Conservation (phyloP, 768 basidiomycete genomes). For the Antrodiella citrinella region DNA sequence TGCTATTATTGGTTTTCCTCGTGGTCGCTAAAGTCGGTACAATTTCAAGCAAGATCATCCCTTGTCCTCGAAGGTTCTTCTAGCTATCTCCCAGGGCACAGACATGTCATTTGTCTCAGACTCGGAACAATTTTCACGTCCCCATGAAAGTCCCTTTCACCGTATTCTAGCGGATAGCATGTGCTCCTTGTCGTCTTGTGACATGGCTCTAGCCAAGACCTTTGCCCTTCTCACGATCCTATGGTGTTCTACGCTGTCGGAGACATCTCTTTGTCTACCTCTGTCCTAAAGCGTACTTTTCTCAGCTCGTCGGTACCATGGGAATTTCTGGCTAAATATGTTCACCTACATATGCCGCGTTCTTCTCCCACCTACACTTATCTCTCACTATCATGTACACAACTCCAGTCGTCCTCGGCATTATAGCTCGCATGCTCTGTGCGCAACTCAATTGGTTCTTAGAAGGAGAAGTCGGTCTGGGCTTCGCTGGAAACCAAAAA, state of each 20-base stretch:
- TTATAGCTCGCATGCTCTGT: background rate
- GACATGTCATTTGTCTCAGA: too few species aligned
- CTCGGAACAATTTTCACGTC: too few species aligned
- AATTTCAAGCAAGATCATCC: too few species aligned
- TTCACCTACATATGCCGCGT: background rate
- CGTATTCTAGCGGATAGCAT: background rate
- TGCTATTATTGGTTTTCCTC: too few species aligned
- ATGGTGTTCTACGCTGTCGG: background rate
- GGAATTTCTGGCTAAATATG: background rate
- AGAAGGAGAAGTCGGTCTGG: too few species aligned
- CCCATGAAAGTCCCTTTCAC: too few species aligned
- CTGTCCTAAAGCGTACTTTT: background rate
- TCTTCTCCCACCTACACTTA: background rate
- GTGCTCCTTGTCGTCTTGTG: background rate
- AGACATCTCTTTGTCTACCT: background rate
- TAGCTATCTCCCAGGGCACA: too few species aligned
- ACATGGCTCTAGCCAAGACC: background rate
- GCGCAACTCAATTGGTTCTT: too few species aligned
- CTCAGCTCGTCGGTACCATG: background rate
- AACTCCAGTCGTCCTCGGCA: background rate
- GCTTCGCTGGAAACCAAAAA: too few species aligned
- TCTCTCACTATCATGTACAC: background rate
- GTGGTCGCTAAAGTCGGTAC: too few species aligned
- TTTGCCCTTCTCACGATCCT: background rate
- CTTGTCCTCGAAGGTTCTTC: too few species aligned